Percentiles rank a stretch among this genome's conserved stretches.
phyloP scores from a whole-genome alignment of 345 rosid species.

The Eucalyptus pauciflora region DNA sequence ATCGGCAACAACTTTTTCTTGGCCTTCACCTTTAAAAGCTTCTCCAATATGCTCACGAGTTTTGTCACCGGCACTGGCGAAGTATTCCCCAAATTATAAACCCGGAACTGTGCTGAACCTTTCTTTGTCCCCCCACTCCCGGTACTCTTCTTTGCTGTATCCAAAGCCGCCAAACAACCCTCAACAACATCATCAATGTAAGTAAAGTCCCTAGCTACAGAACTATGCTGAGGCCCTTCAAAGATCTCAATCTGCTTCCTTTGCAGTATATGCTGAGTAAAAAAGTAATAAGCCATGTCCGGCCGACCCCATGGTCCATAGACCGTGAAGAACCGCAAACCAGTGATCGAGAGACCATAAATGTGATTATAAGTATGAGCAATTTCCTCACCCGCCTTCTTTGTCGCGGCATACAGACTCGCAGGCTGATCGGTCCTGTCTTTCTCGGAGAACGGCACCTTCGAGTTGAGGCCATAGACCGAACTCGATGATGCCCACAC shows the following conservation, averaged over 20 bases:
- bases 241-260: conserved; percentile 37
- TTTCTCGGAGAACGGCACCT: conserved; percentile 60
- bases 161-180: conserved; percentile 53
- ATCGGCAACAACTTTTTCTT: conserved; percentile 44
- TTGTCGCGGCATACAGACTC: conserved; percentile 57
- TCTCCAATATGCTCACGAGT: conserved; percentile 51
- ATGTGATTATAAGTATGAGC: conserved; percentile 61
- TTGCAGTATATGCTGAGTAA: conserved; percentile 44
- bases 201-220: conserved; percentile 63
- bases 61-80: conserved; percentile 43
- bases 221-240: conserved; percentile 36
- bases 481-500: conserved; percentile 78
- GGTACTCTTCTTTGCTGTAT: conserved; percentile 59
- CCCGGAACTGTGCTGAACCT: conserved; percentile 43
- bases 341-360: conserved; percentile 58
- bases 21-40: conserved; percentile 50
- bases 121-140: conserved; percentile 66
- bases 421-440: conserved; percentile 58
- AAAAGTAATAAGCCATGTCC: conserved; percentile 69
- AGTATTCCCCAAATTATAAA: conserved; percentile 54
- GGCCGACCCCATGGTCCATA: conserved; percentile 77
- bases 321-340: conserved; percentile 55
- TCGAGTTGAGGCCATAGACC: conserved; percentile 49
- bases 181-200: conserved; percentile 62
- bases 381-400: conserved; percentile 65